A percentile compares a stretch with the other conserved stretches of the same genome.
These are phyloP conservation scores for Starmerella apis DNA, from an alignment of 805 yeast genomes.

Conservation along the genomic window DNA sequence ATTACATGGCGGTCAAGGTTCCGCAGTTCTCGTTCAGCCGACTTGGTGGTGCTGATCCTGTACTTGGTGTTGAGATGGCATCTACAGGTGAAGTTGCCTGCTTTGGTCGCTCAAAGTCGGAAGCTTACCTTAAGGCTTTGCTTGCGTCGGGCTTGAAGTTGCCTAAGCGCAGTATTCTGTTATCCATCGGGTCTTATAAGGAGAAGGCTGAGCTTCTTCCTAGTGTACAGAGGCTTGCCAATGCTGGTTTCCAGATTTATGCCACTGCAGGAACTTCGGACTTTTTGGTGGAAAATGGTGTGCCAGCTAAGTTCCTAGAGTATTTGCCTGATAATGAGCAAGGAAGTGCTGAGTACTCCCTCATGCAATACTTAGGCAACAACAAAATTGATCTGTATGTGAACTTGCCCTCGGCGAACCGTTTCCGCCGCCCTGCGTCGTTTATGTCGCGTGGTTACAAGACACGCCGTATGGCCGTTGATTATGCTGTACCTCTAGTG, in stretches of 20 bases:
- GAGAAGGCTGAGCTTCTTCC: conserved; percentile 93
- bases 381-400: conserved; percentile 92
- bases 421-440: conserved; percentile 97
- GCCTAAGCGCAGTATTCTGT: conserved; percentile 87
- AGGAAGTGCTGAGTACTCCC: conserved; percentile 85
- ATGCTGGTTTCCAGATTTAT: conserved; percentile 79
- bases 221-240: conserved; percentile 64
- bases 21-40: conserved; percentile 97
- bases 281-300: conserved; percentile 85
- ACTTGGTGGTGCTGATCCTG: conserved; percentile 95
- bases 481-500: conserved; percentile 92
- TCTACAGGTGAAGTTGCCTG: conserved; percentile 98
- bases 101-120: conserved; percentile 91
- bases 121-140: conserved; percentile 90
- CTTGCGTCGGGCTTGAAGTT: conserved; percentile 90
- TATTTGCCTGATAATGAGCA: conserved; percentile 61
- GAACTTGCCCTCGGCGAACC: conserved; percentile 91
- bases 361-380: conserved; percentile 92
- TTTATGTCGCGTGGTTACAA: conserved; percentile 95
- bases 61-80: conserved; percentile 97
- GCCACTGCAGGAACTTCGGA: conserved; percentile 99
- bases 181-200: conserved; percentile 92
- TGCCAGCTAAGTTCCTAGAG: conserved; percentile 92
- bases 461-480: conserved; percentile 99
- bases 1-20: conserved; percentile 91